Percentiles rank a stretch among this genome's conserved stretches.
Conservation (phyloP, 768 basidiomycete genomes). For the Suillus hirtellus region DNA sequence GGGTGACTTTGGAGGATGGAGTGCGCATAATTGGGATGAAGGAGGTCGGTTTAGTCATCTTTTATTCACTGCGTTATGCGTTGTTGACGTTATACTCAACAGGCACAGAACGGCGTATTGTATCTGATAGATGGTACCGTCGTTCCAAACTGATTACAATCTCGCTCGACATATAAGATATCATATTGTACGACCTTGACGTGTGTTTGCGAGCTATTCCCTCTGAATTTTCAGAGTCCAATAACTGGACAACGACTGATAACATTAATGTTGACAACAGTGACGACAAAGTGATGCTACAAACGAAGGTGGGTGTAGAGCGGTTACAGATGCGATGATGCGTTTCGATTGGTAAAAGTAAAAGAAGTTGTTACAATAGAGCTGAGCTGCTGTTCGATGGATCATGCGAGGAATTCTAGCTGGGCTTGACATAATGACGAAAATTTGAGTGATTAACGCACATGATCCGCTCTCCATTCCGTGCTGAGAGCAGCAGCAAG, state of each 20-base stretch:
- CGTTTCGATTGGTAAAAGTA: conserved; percentile 22
- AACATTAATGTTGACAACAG: conserved; percentile 5
- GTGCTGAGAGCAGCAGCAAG: conserved; percentile 19
- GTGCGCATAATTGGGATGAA: conserved; percentile 58
- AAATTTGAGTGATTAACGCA: conserved; percentile 21
- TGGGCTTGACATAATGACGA: conserved; percentile 16
- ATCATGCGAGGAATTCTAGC: conserved; percentile 25
- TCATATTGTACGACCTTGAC: background rate
- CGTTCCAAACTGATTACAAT: background rate
- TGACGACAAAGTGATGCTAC: conserved; percentile 18
- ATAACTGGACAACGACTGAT: conserved; percentile 1
- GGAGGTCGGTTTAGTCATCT: conserved; percentile 45
- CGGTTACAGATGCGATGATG: conserved; percentile 24
- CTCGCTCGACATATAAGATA: background rate
- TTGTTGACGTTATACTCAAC: conserved; percentile 6
- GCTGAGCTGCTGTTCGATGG: conserved; percentile 23
- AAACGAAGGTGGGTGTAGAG: conserved; percentile 31
- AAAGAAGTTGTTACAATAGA: conserved; percentile 23
- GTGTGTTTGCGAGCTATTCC: background rate
- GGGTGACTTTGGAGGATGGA: conserved; percentile 55
- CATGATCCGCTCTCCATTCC: conserved; percentile 22
- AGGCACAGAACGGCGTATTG: conserved; percentile 35
- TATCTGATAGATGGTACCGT: background rate
- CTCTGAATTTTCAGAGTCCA: background rate
- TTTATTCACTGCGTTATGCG: background rate